phyloP scores from a whole-genome alignment of 805 yeast genomes.

The Suhomyces faveliae region DNA sequence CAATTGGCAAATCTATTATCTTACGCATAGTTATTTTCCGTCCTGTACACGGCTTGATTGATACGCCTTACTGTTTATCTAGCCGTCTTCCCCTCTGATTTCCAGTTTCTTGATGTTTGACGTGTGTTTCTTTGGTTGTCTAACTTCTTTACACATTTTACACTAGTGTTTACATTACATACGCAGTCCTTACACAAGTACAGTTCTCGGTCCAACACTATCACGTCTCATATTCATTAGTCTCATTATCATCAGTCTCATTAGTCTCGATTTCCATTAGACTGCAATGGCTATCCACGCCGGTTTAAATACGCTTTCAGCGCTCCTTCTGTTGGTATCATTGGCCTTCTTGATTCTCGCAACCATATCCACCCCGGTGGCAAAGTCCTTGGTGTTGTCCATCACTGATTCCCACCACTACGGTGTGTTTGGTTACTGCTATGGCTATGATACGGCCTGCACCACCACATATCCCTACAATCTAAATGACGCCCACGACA shows the following conservation, averaged over 20 bases:
- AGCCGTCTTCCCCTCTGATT: no score
- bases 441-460: slow-evolving; percentile 32
- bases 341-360: slow-evolving; percentile 63
- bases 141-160: no score
- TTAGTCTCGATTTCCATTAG: no score
- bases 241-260: no score
- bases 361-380: slow-evolving; percentile 61
- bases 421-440: slow-evolving; percentile 71
- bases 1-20: not conserved
- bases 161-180: no score
- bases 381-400: slow-evolving; percentile 48
- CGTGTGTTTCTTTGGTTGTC: no score
- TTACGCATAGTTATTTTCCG: no score
- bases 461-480: slow-evolving; percentile 47
- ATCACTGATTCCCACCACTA: slow-evolving; percentile 44
- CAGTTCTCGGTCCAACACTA: no score
- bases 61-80: not conserved
- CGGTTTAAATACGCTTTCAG: slow-evolving; percentile 40
- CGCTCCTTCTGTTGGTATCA: slow-evolving; percentile 48
- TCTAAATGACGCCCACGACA: slow-evolving; percentile 28
- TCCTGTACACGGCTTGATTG: not conserved
- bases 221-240: no score
- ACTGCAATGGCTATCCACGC: slow-evolving; percentile 12
- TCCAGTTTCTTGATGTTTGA: no score
- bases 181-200: no score